Percentiles rank a stretch among this genome's conserved stretches.
Conservation (phyloP, 768 basidiomycete genomes). For the Termitomyces eurrhizus region DNA sequence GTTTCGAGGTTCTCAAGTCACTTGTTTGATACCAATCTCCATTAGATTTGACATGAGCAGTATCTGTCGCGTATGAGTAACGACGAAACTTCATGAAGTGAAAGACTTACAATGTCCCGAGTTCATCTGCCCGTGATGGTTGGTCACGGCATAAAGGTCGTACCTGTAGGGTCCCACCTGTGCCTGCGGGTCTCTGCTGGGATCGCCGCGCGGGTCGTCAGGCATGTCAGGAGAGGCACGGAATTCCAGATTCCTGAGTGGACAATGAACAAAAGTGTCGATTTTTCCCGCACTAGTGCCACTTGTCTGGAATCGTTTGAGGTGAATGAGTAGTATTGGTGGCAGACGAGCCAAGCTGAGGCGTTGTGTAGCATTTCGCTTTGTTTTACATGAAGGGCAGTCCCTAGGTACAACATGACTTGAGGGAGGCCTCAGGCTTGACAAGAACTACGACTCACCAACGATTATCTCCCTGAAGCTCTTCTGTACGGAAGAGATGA, state of each 20-base stretch:
- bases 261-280: conserved; percentile 93
- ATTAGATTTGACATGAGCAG: conserved; percentile 83
- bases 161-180: conserved; percentile 90
- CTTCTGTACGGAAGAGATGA: conserved; percentile 85
- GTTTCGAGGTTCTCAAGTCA: neutral
- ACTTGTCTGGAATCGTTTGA: conserved; percentile 89
- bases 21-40: conserved; percentile 62
- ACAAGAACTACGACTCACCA: conserved; percentile 52
- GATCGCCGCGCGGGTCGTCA: conserved; percentile 29
- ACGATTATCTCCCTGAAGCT: conserved; percentile 89
- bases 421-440: too few species aligned
- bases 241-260: conserved; percentile 49
- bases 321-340: conserved; percentile 86
- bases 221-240: conserved; percentile 74
- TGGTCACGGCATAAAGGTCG: conserved; percentile 93
- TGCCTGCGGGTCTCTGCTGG: conserved; percentile 65
- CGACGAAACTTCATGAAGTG: neutral
- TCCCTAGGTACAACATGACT: conserved; percentile 50
- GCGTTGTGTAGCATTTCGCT: conserved; percentile 81
- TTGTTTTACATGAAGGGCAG: conserved; percentile 89
- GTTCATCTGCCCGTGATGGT: conserved; percentile 91
- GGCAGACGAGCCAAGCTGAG: conserved; percentile 91
- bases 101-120: conserved; percentile 87
- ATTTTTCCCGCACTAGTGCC: conserved; percentile 95
- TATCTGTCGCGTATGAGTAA: conserved; percentile 51